Evolutionary conservation across 305 asterid genomes (phyloP), one percentile per base, ranked within the genome.

Genomic region (Lippia alba): DNA sequence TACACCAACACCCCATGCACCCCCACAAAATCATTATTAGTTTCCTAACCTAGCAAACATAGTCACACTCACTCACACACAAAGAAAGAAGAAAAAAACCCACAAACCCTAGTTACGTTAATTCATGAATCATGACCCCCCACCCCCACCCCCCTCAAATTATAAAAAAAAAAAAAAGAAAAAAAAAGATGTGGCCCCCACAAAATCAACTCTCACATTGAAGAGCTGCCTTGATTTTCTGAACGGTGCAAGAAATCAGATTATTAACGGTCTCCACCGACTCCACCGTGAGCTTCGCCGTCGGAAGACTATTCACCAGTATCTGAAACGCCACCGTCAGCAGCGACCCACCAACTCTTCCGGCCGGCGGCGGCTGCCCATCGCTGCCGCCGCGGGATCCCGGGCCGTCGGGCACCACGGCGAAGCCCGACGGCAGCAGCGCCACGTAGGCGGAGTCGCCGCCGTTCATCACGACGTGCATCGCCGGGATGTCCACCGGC

Each of bases 401-500:
- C 5, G 92, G 86, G 16, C 97, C 97, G 53, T 88, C 99, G 1
- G 97, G 96, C 0, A 88, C 89, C 12, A 94, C 87, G 0, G 96
- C 85, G 71, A 94, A 94, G 0, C 99, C 99, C 0, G 97, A 94
- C 0, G 99, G 99, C 0, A 94, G 94, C 33, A 94, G 77, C 1
- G 97, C 97, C 70, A 94, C 99, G 85, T 88, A 88, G 14, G 95
- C 90, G 0, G 99, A 92, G 77, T 94, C 99, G 8, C 97, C 97
- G 60, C 99, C 99, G 84, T 90, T 91, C 95, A 94, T 91, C 62
- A 94, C 97, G 59, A 84, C 85, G 64, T 90, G 95, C 99, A 94
- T 88, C 5, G 96, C 95, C 15, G 97, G 99, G 49, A 91, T 88
- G 81, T 94, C 99, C 36, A 94, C 99, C 6, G 99, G 97, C 67